phyloP scores from a whole-genome alignment of 257 asterid genomes.

The Penstemon newberryi region DNA sequence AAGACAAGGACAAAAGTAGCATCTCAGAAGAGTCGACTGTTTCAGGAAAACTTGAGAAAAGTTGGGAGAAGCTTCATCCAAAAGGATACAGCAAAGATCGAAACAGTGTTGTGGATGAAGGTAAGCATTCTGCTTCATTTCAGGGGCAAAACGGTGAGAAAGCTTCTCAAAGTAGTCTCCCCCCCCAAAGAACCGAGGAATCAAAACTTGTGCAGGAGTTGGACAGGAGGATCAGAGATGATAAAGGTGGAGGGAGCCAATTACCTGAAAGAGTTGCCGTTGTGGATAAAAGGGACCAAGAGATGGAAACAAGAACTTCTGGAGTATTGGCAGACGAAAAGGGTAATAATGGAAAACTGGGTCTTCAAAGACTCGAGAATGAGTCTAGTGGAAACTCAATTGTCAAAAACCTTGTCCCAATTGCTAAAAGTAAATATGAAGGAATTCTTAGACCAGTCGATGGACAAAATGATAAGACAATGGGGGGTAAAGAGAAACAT shows the following conservation, averaged over 20 bases:
- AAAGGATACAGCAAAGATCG: constrained; percentile 35
- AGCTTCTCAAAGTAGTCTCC: constrained; percentile 33
- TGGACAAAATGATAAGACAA: constrained; percentile 37
- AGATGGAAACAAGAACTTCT: constrained; percentile 27
- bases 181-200: constrained; percentile 39
- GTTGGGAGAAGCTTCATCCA: constrained; percentile 38
- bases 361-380: constrained; percentile 31
- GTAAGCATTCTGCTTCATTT: constrained; percentile 30
- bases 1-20: constrained; percentile 60
- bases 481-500: constrained; percentile 45
- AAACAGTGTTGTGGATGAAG: constrained; percentile 35
- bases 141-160: constrained; percentile 53
- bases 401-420: constrained; percentile 33
- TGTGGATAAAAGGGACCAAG: constrained; percentile 36
- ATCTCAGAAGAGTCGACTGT: constrained; percentile 57
- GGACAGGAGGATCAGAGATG: constrained; percentile 59
- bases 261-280: constrained; percentile 20
- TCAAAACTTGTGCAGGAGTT: constrained; percentile 55
- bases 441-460: constrained; percentile 39
- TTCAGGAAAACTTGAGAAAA: constrained; percentile 40
- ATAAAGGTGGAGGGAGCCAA: constrained; percentile 29
- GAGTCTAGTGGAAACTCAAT: constrained; percentile 32
- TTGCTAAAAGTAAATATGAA: constrained; percentile 37
- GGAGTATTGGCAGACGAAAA: constrained; percentile 42
- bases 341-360: constrained; percentile 39